Evolutionary conservation across 2,329 filamentous ascomycete genomes (phyloP).

Genomic region (Chaetothyriales sp.): DNA sequence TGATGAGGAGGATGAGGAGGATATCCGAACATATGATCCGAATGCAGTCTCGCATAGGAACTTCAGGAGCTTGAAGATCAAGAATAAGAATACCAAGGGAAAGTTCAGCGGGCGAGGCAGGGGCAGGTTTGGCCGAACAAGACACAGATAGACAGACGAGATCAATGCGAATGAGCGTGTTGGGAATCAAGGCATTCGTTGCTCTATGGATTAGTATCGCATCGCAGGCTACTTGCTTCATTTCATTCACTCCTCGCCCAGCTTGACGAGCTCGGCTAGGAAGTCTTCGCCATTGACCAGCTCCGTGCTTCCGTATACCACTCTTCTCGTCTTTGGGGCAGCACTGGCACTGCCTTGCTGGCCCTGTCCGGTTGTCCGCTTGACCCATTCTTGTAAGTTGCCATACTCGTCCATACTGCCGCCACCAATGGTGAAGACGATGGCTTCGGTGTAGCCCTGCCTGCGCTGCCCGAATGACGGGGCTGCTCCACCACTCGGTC

Average conservation of each 20-base stretch:
- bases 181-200: too few species aligned
- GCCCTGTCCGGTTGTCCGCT: constrained; percentile 46
- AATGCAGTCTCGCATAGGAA: constrained; percentile 31
- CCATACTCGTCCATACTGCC: constrained; percentile 99
- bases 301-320: constrained; percentile 89
- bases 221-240: too few species aligned
- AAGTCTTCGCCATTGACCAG: constrained; percentile 49
- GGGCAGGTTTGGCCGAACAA: constrained; percentile 23
- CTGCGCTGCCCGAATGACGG: constrained; percentile 83
- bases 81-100: constrained; percentile 22
- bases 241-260: constrained; percentile 40
- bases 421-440: constrained; percentile 89
- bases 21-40: constrained; percentile 27
- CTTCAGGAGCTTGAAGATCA: constrained; percentile 33
- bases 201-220: too few species aligned
- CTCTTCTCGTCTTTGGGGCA: constrained; percentile 52
- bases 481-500: constrained; percentile 31
- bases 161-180: not conserved
- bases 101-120: constrained; percentile 23
- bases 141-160: not conserved
- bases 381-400: constrained; percentile 91
- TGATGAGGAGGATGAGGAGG: constrained; percentile 6
- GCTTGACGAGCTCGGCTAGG: constrained; percentile 37
- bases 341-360: constrained; percentile 32
- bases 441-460: constrained; percentile 76